Conservation (phyloP, 495 filamentous ascomycete genomes). For the Penicillium psychrofluorescens region DNA sequence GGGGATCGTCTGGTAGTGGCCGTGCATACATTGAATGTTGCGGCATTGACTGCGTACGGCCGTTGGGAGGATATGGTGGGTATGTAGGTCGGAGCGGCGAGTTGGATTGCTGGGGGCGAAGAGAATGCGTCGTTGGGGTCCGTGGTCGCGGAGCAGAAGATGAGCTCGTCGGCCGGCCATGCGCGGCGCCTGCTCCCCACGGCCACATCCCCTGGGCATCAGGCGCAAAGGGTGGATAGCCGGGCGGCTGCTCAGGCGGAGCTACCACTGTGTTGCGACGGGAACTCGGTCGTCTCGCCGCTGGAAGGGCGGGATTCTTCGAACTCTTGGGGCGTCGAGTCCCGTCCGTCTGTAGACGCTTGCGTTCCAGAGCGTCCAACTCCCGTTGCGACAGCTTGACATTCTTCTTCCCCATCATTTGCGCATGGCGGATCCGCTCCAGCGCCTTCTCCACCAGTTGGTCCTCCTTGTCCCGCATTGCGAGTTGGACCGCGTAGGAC, state of each 20-base stretch:
- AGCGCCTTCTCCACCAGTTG: conserved; percentile 65
- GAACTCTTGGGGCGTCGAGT: conserved; percentile 10
- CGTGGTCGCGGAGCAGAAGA: conserved; percentile 26
- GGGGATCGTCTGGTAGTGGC: conserved; percentile 38
- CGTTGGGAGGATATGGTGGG: conserved; percentile 20
- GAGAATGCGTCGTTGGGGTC: conserved; percentile 32
- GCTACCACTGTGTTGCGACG: conserved; percentile 18
- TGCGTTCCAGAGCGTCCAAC: conserved; percentile 67
- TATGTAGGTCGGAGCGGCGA: conserved; percentile 28
- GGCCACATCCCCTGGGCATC: conserved; percentile 18
- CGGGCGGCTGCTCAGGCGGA: conserved; percentile 16
- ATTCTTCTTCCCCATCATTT: conserved; percentile 63
- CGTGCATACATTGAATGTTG: conserved; percentile 18
- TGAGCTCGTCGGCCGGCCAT: conserved; percentile 23
- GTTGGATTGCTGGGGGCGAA: conserved; percentile 25
- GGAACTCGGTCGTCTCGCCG: conserved; percentile 8
- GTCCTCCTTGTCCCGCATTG: conserved; percentile 61
- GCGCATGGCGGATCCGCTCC: conserved; percentile 67
- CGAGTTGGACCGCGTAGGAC: conserved; percentile 44
- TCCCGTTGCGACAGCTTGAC: conserved; percentile 70
- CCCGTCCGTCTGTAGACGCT: conserved; percentile 46
- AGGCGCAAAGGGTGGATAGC: conserved; percentile 19
- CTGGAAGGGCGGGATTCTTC: not conserved
- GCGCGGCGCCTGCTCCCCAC: conserved; percentile 6
- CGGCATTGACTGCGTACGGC: conserved; percentile 22